phyloP scores from a whole-genome alignment of 176 grass and related monocot genomes.

The Oryza officinalis region DNA sequence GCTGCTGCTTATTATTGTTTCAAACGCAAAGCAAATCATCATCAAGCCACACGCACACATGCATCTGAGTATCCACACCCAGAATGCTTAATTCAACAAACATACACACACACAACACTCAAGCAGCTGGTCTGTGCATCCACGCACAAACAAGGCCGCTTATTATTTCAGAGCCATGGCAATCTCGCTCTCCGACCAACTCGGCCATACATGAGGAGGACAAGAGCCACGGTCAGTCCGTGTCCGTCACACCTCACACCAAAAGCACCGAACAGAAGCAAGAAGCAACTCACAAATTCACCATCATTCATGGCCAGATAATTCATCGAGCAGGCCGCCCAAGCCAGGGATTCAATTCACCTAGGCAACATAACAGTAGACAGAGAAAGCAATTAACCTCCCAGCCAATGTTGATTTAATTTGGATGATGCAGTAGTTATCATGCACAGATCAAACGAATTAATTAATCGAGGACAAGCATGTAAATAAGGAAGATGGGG shows the following conservation, averaged over 20 bases:
- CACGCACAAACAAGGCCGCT: neutral
- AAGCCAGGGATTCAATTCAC: neutral
- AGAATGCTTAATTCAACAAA: neutral
- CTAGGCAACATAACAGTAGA: neutral
- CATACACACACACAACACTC: neutral
- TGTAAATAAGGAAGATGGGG: neutral
- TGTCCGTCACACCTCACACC: neutral
- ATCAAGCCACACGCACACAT: neutral
- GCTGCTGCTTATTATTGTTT: neutral
- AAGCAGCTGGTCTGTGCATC: neutral
- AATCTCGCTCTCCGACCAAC: neutral
- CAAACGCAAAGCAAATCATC: neutral
- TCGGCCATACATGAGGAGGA: neutral
- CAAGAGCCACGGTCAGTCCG: neutral
- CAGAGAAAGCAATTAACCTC: neutral
- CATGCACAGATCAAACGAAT: neutral
- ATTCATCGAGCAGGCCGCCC: neutral
- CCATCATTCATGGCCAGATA: neutral
- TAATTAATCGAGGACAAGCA: neutral
- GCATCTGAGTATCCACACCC: neutral
- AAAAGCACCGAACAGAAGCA: neutral
- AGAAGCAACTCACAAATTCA: neutral
- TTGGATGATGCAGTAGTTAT: neutral
- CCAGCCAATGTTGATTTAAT: too few relatives aligned
- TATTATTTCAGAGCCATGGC: slow-evolving; percentile 16